Percentiles rank a stretch among this genome's conserved stretches.
These are phyloP conservation scores for Talaromyces wortmannii DNA, from an alignment of 495 filamentous ascomycete species.

Conservation along the genomic window DNA sequence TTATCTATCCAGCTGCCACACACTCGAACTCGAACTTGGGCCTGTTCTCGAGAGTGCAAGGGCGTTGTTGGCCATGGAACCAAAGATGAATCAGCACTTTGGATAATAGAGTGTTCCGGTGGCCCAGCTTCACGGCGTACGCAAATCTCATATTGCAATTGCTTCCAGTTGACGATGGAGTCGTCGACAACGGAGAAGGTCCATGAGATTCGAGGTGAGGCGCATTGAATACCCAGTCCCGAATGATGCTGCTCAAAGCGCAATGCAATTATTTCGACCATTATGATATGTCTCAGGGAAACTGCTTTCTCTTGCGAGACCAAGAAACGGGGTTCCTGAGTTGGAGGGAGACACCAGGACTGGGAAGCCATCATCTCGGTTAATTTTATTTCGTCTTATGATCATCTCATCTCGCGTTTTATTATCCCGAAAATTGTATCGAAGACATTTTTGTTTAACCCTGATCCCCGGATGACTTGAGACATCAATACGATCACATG, in stretches of 20 bases:
- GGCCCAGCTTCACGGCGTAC: slow-evolving; percentile 6
- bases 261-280: background rate
- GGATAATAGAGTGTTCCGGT: background rate
- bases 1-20: slow-evolving; percentile 10
- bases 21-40: slow-evolving; percentile 27
- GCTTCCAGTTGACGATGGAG: slow-evolving; percentile 20
- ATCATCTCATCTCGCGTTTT: background rate
- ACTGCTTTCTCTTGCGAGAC: background rate
- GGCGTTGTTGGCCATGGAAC: slow-evolving; percentile 44
- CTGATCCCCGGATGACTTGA: too few species aligned
- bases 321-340: too few species aligned
- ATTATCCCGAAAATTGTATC: background rate
- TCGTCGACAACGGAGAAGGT: slow-evolving; percentile 11
- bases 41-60: slow-evolving; percentile 32
- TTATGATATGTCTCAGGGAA: background rate
- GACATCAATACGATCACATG: too few species aligned
- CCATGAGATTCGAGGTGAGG: slow-evolving; percentile 29
- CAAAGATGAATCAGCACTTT: slow-evolving; percentile 27
- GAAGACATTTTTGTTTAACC: too few species aligned
- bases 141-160: slow-evolving; percentile 26
- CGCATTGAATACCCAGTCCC: slow-evolving; percentile 18
- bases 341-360: too few species aligned
- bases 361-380: too few species aligned
- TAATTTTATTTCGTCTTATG: too few species aligned
- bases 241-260: slow-evolving; percentile 26